Evolutionary conservation across 805 yeast species (phyloP).

Genomic region (Saccharomycopsis sp.): DNA sequence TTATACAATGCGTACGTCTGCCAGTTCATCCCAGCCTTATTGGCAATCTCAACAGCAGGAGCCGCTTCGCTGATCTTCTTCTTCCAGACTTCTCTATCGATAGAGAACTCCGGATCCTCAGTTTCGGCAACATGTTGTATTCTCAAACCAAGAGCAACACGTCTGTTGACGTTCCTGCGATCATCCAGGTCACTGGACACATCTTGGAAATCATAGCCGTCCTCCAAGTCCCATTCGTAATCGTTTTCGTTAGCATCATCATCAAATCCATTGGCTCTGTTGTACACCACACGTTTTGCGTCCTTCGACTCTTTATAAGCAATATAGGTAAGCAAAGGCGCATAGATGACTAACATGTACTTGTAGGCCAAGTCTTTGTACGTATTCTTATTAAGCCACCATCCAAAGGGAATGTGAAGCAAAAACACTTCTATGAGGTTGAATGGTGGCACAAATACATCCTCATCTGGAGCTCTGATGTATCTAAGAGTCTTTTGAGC

Average conservation of each 20-base stretch:
- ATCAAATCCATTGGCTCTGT: slow-evolving; percentile 32
- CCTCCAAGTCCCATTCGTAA: slow-evolving; percentile 25
- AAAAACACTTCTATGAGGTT: slow-evolving; percentile 61
- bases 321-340: slow-evolving; percentile 48
- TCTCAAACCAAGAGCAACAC: slow-evolving; percentile 35
- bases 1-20: slow-evolving; percentile 50
- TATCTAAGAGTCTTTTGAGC: slow-evolving; percentile 80
- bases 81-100: slow-evolving; percentile 44
- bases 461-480: slow-evolving; percentile 82
- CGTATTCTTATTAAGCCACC: slow-evolving; percentile 29
- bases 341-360: slow-evolving; percentile 49
- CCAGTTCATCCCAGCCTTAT: slow-evolving; percentile 52
- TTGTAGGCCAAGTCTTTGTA: slow-evolving; percentile 38
- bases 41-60: slow-evolving; percentile 57
- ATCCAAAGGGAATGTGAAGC: slow-evolving; percentile 34
- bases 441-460: slow-evolving; percentile 80
- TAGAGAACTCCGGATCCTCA: slow-evolving; percentile 59
- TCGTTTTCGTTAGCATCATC: slow-evolving; percentile 34
- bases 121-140: slow-evolving; percentile 57
- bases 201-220: slow-evolving; percentile 30
- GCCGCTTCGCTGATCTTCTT: slow-evolving; percentile 39
- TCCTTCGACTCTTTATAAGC: slow-evolving; percentile 51
- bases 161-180: slow-evolving; percentile 22
- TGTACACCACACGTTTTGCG: slow-evolving; percentile 40
- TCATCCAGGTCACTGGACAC: background rate